These are phyloP conservation scores for Boletus huronensis DNA, from an alignment of 768 basidiomycete genomes.

Conservation along the genomic window DNA sequence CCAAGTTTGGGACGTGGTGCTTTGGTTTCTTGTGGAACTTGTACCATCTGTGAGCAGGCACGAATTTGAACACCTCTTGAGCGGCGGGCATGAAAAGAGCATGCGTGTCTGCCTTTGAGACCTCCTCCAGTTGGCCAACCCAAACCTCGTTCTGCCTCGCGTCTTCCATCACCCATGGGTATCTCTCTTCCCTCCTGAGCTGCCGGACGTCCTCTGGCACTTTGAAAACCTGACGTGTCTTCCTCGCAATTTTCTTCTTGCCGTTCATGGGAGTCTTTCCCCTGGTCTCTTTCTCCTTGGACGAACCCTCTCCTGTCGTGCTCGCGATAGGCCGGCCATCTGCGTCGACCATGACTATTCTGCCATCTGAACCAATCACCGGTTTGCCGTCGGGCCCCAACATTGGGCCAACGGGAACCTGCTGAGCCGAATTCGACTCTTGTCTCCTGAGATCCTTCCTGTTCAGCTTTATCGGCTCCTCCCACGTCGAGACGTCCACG, in stretches of 20 bases:
- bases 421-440: slow-evolving; percentile 33
- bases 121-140: slow-evolving; percentile 81
- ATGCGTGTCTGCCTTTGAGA: slow-evolving; percentile 63
- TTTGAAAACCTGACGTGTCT: slow-evolving; percentile 77
- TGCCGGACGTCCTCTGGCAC: slow-evolving; percentile 76
- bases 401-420: slow-evolving; percentile 67
- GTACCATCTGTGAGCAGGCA: slow-evolving; percentile 87
- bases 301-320: slow-evolving; percentile 28
- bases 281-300: slow-evolving; percentile 37
- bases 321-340: slow-evolving; percentile 66
- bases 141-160: slow-evolving; percentile 66
- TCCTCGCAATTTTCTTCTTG: slow-evolving; percentile 80
- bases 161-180: slow-evolving; percentile 93
- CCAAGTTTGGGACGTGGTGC: slow-evolving; percentile 65
- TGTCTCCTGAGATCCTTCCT: slow-evolving; percentile 73
- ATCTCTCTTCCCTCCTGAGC: slow-evolving; percentile 79
- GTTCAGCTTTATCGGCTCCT: slow-evolving; percentile 78
- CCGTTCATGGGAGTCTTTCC: slow-evolving; percentile 43
- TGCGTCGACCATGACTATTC: slow-evolving; percentile 76
- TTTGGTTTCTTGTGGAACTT: slow-evolving; percentile 86
- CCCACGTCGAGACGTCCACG: slow-evolving; percentile 68
- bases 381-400: slow-evolving; percentile 81
- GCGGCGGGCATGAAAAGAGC: slow-evolving; percentile 84
- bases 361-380: slow-evolving; percentile 73
- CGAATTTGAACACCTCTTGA: slow-evolving; percentile 81